These are phyloP conservation scores for Petunia axillaris DNA, from an alignment of 257 asterid genomes.

Conservation along the genomic window DNA sequence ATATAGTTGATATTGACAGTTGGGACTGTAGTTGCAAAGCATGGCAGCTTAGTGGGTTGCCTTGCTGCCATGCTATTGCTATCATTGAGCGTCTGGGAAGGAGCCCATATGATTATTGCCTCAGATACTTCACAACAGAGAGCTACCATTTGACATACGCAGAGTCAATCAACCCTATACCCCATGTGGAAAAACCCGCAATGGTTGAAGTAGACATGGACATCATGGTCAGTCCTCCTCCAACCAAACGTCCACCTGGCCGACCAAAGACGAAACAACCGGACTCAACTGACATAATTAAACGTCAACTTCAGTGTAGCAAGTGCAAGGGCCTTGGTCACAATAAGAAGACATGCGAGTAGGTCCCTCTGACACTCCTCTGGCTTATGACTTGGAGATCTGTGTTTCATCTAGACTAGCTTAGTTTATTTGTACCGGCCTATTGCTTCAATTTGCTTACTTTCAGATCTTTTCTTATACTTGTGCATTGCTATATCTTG, in stretches of 20 bases:
- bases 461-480: conserved; percentile 15
- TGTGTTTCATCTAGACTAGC: background rate
- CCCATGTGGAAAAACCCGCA: conserved; percentile 78
- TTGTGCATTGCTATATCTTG: background rate
- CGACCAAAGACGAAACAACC: conserved; percentile 83
- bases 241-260: conserved; percentile 90
- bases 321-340: conserved; percentile 98
- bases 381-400: background rate
- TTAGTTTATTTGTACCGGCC: background rate
- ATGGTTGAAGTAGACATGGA: conserved; percentile 56
- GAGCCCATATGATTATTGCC: conserved; percentile 74
- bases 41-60: conserved; percentile 90
- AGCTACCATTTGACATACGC: conserved; percentile 68
- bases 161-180: conserved; percentile 89
- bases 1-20: conserved; percentile 69
- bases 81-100: conserved; percentile 63
- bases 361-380: background rate
- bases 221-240: conserved; percentile 87
- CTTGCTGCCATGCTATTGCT: conserved; percentile 90
- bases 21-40: conserved; percentile 93
- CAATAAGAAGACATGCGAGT: conserved; percentile 71
- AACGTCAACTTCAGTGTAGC: conserved; percentile 98
- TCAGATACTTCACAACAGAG: conserved; percentile 67
- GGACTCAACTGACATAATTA: conserved; percentile 73
- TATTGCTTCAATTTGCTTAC: background rate